phyloP scores from a whole-genome alignment of 495 filamentous ascomycete genomes.

The Penicillium cinerascens region DNA sequence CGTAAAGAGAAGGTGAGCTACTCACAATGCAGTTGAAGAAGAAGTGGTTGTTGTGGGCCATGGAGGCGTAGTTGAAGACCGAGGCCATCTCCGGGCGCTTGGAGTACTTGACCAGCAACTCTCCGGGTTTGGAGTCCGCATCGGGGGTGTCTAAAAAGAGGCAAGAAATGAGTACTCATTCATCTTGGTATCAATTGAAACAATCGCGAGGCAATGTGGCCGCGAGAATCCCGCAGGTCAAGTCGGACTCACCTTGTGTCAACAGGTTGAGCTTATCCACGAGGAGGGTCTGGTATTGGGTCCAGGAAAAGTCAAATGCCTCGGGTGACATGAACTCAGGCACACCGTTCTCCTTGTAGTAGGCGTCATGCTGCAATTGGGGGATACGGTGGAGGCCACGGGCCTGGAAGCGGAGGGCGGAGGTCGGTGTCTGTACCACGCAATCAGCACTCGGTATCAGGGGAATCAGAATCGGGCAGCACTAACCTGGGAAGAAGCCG shows the following conservation, averaged over 20 bases:
- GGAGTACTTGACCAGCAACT: conserved; percentile 71
- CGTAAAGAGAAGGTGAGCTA: neutral
- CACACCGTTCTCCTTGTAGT: conserved; percentile 57
- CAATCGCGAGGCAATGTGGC: neutral
- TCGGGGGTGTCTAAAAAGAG: conserved; percentile 50
- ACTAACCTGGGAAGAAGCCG: conserved; percentile 38
- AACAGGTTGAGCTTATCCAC: conserved; percentile 70
- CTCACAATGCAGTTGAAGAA: conserved; percentile 74
- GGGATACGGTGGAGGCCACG: conserved; percentile 56
- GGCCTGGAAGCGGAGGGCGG: conserved; percentile 41
- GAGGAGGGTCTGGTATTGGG: conserved; percentile 70
- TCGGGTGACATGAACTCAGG: conserved; percentile 61
- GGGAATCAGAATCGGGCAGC: neutral
- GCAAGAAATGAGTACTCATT: conserved; percentile 1
- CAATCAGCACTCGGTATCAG: conserved; percentile 16
- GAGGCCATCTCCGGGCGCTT: conserved; percentile 71
- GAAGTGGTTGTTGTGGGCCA: conserved; percentile 95
- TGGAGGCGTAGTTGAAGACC: conserved; percentile 91
- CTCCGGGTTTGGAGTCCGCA: conserved; percentile 54
- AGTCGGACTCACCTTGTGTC: conserved; percentile 59
- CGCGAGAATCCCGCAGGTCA: conserved; percentile 7
- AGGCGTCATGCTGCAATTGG: conserved; percentile 50
- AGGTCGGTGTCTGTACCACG: conserved; percentile 36
- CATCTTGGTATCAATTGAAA: neutral
- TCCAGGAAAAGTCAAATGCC: conserved; percentile 75